Percentiles rank a stretch among this genome's conserved stretches.
phyloP scores from a whole-genome alignment of 495 filamentous ascomycete genomes.

The Mytilinidion resinicola region DNA sequence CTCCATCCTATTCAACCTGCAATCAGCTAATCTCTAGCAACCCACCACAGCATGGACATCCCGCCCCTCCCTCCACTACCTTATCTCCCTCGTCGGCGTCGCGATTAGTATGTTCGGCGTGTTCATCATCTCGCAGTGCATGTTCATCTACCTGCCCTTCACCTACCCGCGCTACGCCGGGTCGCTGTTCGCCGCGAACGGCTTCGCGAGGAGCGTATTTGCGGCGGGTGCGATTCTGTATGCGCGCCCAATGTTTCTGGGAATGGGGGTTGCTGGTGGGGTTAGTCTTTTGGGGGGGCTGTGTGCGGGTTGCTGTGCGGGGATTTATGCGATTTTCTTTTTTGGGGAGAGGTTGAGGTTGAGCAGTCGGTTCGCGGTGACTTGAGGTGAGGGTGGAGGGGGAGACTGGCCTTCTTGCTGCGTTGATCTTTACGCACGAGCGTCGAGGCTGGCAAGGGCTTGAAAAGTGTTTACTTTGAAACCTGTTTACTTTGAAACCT shows the following conservation, averaged over 20 bases:
- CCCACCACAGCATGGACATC: conserved; percentile 51
- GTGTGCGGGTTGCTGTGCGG: conserved; percentile 43
- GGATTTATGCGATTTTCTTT: conserved; percentile 23
- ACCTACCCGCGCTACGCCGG: conserved; percentile 58
- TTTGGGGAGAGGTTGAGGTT: conserved; percentile 31
- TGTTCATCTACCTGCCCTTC: conserved; percentile 57
- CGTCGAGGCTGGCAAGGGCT: no score
- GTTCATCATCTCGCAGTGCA: conserved; percentile 51
- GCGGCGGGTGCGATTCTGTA: conserved; percentile 53
- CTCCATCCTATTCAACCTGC: neutral
- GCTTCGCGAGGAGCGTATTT: conserved; percentile 49
- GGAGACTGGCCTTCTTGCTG: no score
- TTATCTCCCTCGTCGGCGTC: conserved; percentile 51
- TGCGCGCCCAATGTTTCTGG: conserved; percentile 48
- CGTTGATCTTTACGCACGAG: no score
- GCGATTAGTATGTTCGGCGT: conserved; percentile 46
- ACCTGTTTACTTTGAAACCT: no score
- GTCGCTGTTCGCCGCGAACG: conserved; percentile 54
- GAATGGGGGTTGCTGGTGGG: conserved; percentile 50
- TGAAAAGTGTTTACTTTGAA: no score
- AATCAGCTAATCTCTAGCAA: no score
- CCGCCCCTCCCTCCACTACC: conserved; percentile 50
- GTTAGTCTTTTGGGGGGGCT: conserved; percentile 50
- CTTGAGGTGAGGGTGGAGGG: neutral
- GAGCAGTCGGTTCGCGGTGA: conserved; percentile 31